Evolutionary conservation across 441 rosid genomes (phyloP).

Genomic region (Populus hybrid): DNA sequence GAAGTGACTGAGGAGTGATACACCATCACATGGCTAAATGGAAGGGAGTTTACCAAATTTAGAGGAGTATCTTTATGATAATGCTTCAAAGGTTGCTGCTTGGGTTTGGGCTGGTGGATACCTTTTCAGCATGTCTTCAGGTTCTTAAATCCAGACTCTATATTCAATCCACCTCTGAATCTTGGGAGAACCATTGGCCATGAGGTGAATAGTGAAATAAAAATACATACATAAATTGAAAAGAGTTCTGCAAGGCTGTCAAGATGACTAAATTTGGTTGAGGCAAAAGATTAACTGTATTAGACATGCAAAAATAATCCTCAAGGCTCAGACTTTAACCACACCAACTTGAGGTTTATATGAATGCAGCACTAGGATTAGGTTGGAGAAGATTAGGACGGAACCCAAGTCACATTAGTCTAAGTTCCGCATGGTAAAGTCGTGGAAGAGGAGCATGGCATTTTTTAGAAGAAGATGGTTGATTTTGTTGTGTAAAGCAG

Average conservation of each 20-base stretch:
- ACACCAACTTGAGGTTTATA: constrained; percentile 3
- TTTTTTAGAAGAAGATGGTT: constrained; percentile 22
- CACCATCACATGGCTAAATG: constrained; percentile 9
- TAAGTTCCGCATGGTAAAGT: constrained; percentile 15
- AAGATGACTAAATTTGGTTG: constrained; percentile 17
- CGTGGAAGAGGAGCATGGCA: constrained; percentile 18
- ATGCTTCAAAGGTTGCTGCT: constrained; percentile 11
- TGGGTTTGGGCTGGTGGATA: constrained; percentile 18
- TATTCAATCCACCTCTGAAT: constrained; percentile 15
- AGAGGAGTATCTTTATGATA: constrained; percentile 12
- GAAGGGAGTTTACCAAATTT: constrained; percentile 14
- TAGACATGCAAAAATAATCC: constrained; percentile 1
- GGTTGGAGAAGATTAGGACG: constrained; percentile 6
- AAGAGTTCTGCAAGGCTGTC: constrained; percentile 9
- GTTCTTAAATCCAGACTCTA: constrained; percentile 16
- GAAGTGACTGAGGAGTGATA: constrained; percentile 21
- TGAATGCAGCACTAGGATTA: not conserved
- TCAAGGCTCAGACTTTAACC: not conserved
- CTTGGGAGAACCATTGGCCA: constrained; percentile 18
- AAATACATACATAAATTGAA: not conserved
- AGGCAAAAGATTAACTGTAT: constrained; percentile 1
- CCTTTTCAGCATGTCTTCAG: constrained; percentile 11
- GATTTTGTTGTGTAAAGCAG: constrained; percentile 25
- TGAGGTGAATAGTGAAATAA: constrained; percentile 13
- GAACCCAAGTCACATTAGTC: constrained; percentile 12